Percentiles rank a stretch among this genome's conserved stretches.
Evolutionary conservation across 495 filamentous ascomycete genomes (phyloP).

Genomic region (Neurospora africana): DNA sequence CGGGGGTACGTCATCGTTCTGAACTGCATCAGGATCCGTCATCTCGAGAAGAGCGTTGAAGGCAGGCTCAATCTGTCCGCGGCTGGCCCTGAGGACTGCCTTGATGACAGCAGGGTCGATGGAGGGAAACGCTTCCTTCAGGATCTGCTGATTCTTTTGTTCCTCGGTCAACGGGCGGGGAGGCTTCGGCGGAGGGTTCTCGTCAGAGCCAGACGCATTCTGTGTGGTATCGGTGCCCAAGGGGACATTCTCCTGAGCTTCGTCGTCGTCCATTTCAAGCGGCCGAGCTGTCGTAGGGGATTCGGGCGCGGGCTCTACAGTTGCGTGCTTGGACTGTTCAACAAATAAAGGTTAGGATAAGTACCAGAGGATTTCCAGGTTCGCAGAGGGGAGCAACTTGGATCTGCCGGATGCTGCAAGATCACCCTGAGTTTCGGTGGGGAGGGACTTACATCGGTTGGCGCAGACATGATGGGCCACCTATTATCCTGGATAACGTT

Average conservation of each 20-base stretch:
- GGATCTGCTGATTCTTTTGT: conserved; percentile 74
- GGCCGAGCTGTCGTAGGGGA: conserved; percentile 77
- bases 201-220: conserved; percentile 30
- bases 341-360: not conserved
- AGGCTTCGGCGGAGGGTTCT: conserved; percentile 68
- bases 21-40: conserved; percentile 78
- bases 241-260: conserved; percentile 51
- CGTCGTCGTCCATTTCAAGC: conserved; percentile 81
- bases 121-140: conserved; percentile 86
- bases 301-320: conserved; percentile 41
- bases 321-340: conserved; percentile 25
- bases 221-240: conserved; percentile 25
- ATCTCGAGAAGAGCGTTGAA: conserved; percentile 94
- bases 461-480: conserved; percentile 28
- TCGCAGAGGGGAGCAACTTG: not conserved
- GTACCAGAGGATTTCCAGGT: conserved; percentile 7
- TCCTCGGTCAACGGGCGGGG: conserved; percentile 73
- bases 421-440: not conserved
- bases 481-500: not conserved
- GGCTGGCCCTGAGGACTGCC: conserved; percentile 77
- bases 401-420: not conserved
- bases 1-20: conserved; percentile 49
- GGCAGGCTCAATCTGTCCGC: conserved; percentile 81
- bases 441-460: conserved; percentile 29
- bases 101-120: conserved; percentile 76